Conservation (phyloP, 2,329 filamentous ascomycete species). For the Pezicula carpinea region DNA sequence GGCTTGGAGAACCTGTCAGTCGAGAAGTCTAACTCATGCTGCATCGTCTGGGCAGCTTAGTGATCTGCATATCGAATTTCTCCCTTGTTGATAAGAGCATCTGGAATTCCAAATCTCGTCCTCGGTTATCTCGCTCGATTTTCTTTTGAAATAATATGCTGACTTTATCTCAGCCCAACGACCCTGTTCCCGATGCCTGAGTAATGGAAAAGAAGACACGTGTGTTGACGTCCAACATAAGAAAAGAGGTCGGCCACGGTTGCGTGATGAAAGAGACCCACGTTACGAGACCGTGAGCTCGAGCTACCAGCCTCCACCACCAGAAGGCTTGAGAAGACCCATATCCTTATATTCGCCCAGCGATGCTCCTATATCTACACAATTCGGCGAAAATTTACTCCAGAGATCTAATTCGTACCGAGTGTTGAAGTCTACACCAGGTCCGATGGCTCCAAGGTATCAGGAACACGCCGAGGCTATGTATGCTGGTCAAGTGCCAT, state of each 20-base stretch:
- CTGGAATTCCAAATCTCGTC: background rate
- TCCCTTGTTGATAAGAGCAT: background rate
- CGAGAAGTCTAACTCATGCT: too few relatives aligned
- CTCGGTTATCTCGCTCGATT: background rate
- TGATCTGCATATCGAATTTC: background rate
- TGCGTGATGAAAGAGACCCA: constrained; percentile 66
- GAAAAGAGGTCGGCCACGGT: constrained; percentile 71
- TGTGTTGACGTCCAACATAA: constrained; percentile 85
- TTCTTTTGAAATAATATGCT: constrained; percentile 7
- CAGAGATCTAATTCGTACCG: constrained; percentile 45
- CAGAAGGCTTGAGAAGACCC: constrained; percentile 37
- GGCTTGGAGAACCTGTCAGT: too few relatives aligned
- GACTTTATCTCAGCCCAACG: constrained; percentile 53
- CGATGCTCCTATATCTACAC: constrained; percentile 36
- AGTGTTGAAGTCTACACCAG: constrained; percentile 46
- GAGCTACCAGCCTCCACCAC: constrained; percentile 22
- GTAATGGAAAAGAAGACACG: constrained; percentile 74
- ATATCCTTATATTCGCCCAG: constrained; percentile 44
- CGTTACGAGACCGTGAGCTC: constrained; percentile 43
- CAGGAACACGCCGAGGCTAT: constrained; percentile 48
- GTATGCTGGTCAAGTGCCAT: constrained; percentile 32
- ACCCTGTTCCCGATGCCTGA: constrained; percentile 72
- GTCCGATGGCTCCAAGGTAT: constrained; percentile 43
- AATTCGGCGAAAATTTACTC: constrained; percentile 36
- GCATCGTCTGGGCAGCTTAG: too few relatives aligned